Evolutionary conservation across 2,329 filamentous ascomycete genomes (phyloP).

Genomic region (Penicillium capsulatum): DNA sequence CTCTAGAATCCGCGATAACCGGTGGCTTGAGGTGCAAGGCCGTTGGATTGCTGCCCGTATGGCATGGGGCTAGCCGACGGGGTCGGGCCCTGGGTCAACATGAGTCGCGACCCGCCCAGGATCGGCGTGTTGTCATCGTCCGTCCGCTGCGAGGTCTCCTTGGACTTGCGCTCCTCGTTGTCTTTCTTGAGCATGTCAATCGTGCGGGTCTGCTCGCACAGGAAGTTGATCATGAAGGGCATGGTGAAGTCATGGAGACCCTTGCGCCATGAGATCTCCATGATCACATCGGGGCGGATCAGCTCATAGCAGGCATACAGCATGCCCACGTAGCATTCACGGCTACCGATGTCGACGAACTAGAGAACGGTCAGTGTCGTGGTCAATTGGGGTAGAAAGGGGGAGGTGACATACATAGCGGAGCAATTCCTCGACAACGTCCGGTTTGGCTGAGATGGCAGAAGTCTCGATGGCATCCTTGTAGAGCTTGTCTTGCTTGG

Average conservation of each 20-base stretch:
- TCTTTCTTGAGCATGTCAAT: slow-evolving; percentile 84
- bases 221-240: slow-evolving; percentile 99
- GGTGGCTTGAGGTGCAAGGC: slow-evolving; percentile 83
- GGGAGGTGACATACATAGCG: slow-evolving; percentile 74
- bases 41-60: slow-evolving; percentile 71
- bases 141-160: slow-evolving; percentile 70
- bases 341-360: slow-evolving; percentile 99
- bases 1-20: slow-evolving; percentile 60
- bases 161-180: slow-evolving; percentile 84
- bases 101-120: slow-evolving; percentile 78
- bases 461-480: slow-evolving; percentile 99
- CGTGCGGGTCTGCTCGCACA: slow-evolving; percentile 83
- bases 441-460: slow-evolving; percentile 81
- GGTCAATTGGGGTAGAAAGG: background rate
- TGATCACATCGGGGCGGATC: slow-evolving; percentile 83
- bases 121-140: slow-evolving; percentile 93
- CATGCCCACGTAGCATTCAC: slow-evolving; percentile 99
- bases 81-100: slow-evolving; percentile 88
- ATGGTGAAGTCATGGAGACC: slow-evolving; percentile 95
- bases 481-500: slow-evolving; percentile 99
- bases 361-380: slow-evolving; percentile 44
- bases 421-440: slow-evolving; percentile 91
- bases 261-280: slow-evolving; percentile 96
- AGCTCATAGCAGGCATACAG: slow-evolving; percentile 98
- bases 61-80: slow-evolving; percentile 57